Percentiles rank a stretch among this genome's conserved stretches.
phyloP scores from a whole-genome alignment of 352 stramenopile species.

The Phytophthora crassamura region DNA sequence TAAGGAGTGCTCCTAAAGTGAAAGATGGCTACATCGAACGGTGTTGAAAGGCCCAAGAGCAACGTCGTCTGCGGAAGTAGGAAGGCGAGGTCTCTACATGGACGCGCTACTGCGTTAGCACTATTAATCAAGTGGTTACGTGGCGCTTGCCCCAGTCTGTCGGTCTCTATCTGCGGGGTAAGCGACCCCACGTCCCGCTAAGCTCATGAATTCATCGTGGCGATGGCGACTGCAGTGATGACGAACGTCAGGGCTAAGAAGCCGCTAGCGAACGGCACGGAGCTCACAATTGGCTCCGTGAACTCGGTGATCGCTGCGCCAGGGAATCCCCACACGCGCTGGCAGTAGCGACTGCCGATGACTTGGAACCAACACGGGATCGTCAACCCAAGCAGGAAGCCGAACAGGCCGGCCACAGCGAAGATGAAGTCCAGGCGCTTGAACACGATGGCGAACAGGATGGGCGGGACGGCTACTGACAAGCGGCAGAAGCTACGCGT shows the following conservation, averaged over 20 bases:
- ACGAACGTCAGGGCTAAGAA: constrained; percentile 77
- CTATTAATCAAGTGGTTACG: no score
- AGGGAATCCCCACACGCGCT: constrained; percentile 73
- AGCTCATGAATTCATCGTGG: constrained; percentile 58
- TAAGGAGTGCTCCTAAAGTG: background rate
- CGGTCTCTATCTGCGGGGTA: constrained; percentile 17
- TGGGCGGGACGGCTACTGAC: constrained; percentile 66
- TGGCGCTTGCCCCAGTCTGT: background rate
- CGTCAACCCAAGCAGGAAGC: constrained; percentile 77
- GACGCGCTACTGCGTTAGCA: no score
- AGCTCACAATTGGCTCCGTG: constrained; percentile 69
- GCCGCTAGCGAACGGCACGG: constrained; percentile 59
- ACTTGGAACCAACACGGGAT: constrained; percentile 90
- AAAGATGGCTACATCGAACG: constrained; percentile 9
- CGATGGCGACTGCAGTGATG: constrained; percentile 70
- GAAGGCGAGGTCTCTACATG: no score
- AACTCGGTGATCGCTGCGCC: constrained; percentile 78
- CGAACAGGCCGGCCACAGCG: constrained; percentile 75
- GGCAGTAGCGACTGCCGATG: constrained; percentile 79
- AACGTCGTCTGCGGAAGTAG: background rate
- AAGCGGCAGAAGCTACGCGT: constrained; percentile 71
- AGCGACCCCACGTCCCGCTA: background rate
- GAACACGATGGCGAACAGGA: constrained; percentile 81
- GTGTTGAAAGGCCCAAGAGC: background rate
- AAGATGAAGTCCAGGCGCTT: constrained; percentile 92